Base-by-base conservation (phyloP, 352 stramenopile species). In the Globisporangium camurandrum region DNA sequence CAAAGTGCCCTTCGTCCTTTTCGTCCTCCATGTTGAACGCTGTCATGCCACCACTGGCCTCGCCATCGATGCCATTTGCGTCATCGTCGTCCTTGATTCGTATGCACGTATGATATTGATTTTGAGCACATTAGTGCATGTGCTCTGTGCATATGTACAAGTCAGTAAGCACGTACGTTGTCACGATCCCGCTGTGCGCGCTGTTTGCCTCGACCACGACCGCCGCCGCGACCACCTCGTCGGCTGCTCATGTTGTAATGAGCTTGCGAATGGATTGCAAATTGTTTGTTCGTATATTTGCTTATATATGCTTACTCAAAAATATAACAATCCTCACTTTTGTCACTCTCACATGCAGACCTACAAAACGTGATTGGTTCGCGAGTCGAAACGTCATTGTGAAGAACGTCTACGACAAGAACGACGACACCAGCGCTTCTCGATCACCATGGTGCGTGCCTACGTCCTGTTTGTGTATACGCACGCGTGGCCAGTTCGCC, bases 1-100 rank as follows among this genome's bases (percentile, higher is more conserved):
- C 82, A 50, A 93, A 93, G 55, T 90, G 71, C 34, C 82, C 82
- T 40, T 93, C 82, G 37, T 93, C 82, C 46, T 86, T 75, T 58
- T 93, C 82, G 52, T 93, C 82, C 26, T 89, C 67, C 71, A 93
- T 83, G 49, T 93, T 68, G 65, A 93, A 93, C 47, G 69, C 59
- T 17, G 82, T 93, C 59, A 91, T 65, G 4, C 72, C 76, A 17
- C 62, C 69, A n/a, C n/a, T n/a, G n/a, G n/a, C n/a, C n/a, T n/a
- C n/a, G 46, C 51, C 59, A 40, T 64, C 68, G 3, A 12, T 34
- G 30, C 30, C 3, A 40, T 51, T 66, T 28, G 42, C 48, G 40
- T 37, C 60, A 28, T 51, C 26, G 14, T 56, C 38, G 16, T 44
- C 22, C 24, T 39, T 16, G 7, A 30, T 1, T 20, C 14, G 14